Conservation (phyloP, 305 asterid species). For the Euphrasia arctica region DNA sequence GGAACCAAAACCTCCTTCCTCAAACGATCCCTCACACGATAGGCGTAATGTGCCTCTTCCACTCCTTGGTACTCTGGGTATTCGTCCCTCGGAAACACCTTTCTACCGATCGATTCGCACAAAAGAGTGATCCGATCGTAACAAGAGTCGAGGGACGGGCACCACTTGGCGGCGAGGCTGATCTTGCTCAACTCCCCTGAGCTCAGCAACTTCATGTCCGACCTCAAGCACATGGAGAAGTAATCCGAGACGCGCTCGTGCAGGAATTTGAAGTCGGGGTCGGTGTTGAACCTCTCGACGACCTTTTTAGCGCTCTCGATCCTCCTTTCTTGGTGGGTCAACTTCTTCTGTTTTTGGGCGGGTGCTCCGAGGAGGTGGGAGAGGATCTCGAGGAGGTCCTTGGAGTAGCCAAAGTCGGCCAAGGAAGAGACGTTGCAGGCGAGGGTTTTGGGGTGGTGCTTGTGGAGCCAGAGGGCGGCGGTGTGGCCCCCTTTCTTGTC, state of each 20-base stretch:
- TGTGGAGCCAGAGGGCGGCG: slow-evolving; percentile 20
- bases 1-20: no score
- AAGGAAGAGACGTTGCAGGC: slow-evolving; percentile 30
- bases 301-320: slow-evolving; percentile 26
- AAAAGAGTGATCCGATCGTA: slow-evolving; percentile 27
- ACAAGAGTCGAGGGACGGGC: slow-evolving; percentile 39
- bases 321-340: neutral
- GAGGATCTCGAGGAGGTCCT: slow-evolving; percentile 1
- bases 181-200: slow-evolving; percentile 12
- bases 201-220: slow-evolving; percentile 33
- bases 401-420: neutral
- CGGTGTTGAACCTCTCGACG: slow-evolving; percentile 33
- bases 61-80: no score
- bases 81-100: no score
- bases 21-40: no score
- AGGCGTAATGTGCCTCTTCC: no score
- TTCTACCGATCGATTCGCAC: no score
- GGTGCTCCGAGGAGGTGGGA: neutral
- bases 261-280: slow-evolving; percentile 39
- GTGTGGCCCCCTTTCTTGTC: slow-evolving; percentile 42
- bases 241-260: slow-evolving; percentile 36
- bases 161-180: slow-evolving; percentile 50
- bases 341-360: neutral
- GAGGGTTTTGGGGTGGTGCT: slow-evolving; percentile 44
- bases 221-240: slow-evolving; percentile 33